Conservation (phyloP, 2,329 filamentous ascomycete genomes). For the Arachnopeziza araneosa region DNA sequence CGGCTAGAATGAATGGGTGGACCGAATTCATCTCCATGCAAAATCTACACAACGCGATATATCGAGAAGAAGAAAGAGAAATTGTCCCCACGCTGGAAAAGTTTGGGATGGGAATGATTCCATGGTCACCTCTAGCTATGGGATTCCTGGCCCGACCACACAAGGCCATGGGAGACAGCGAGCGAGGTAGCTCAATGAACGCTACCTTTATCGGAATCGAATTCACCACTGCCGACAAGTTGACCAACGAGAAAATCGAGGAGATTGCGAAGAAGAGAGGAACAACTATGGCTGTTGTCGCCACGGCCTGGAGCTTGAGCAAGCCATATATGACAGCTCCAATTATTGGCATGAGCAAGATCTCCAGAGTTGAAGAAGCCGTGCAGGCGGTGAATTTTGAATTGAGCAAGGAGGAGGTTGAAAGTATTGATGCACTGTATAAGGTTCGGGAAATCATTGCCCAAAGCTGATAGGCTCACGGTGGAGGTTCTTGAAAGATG, state of each 20-base stretch:
- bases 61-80: conserved; percentile 51
- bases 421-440: conserved; percentile 51
- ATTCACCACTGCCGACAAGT: conserved; percentile 17
- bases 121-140: conserved; percentile 34
- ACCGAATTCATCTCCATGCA: conserved; percentile 58
- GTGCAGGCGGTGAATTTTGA: conserved; percentile 36
- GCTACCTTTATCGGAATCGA: conserved; percentile 13
- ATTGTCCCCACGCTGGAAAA: conserved; percentile 24
- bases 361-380: conserved; percentile 47
- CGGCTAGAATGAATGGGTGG: conserved; percentile 41
- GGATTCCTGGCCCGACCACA: conserved; percentile 22
- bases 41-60: conserved; percentile 50
- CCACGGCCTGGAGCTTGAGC: conserved; percentile 49
- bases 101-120: conserved; percentile 33
- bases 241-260: conserved; percentile 20
- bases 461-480: not conserved
- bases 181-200: conserved; percentile 9
- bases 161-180: conserved; percentile 11
- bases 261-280: conserved; percentile 47
- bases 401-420: conserved; percentile 47
- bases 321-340: conserved; percentile 35
- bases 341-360: conserved; percentile 47
- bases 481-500: too few species aligned
- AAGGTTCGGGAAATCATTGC: conserved; percentile 33
- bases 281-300: conserved; percentile 53